Base-by-base conservation (phyloP, 2,329 filamentous ascomycete genomes). In the Colletotrichum echinochloae region DNA sequence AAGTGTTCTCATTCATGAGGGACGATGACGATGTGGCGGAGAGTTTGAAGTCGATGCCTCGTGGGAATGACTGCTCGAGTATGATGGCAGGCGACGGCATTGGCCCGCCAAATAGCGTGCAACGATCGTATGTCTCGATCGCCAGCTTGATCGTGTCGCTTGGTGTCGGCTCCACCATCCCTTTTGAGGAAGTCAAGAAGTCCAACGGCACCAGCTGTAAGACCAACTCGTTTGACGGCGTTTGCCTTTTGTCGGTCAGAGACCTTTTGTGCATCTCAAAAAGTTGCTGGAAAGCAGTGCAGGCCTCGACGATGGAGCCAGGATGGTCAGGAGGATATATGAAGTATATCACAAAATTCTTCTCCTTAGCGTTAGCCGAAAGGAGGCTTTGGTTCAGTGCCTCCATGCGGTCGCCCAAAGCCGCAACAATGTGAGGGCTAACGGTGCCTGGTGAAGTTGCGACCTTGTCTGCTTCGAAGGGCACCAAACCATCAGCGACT, bases 121-220 rank as follows among this genome's bases (percentile, higher is more conserved):
- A 94, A 7, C 93, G 89, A 76, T 94, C 92, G 75, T 95, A 96
- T 2, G 92, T 88, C 79, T 95, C 92, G 70, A 94, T 85, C 23
- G 91, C 92, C 20, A 95, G 83, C 65, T 83, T 87, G 54, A 84
- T 82, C 74, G 92, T 88, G 18, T 91, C 89, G 6, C 81, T 78
- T 0, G 89, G 87, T 2, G 88, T 84, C 1, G 90, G 87, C n/a
- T 92, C 84, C 1, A 90, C 86, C 18, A 94, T 80, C 2, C 86
- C 85, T 1, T 87, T 86, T 5, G 89, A 83, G 1, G 90, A 91
- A 9, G 91, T 89, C 11, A 96, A 80, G n/a, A 90, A 83, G 66
- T 89, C 87, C 20, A 91, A 84, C 0, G 94, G 91, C 1, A 97
- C 82, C 2, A 97, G 85, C 76, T 97, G 94, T 23, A 97, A 82